Evolutionary conservation across 2,329 filamentous ascomycete species (phyloP).

Genomic region (Penicillium sp.): DNA sequence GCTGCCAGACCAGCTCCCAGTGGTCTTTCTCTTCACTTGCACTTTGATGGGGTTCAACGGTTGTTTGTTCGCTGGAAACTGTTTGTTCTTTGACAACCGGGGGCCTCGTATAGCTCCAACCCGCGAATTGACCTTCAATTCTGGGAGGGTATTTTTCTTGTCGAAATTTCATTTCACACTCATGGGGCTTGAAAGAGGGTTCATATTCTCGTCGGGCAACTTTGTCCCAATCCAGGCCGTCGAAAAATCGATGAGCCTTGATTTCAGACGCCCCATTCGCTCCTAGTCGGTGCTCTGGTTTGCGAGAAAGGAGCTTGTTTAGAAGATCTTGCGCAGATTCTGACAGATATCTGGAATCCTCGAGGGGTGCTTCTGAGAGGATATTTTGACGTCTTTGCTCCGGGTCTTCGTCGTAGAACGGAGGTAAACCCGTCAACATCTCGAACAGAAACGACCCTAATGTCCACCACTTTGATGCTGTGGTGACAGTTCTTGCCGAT

Average conservation of each 20-base stretch:
- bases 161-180: background rate
- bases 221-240: slow-evolving; percentile 14
- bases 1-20: slow-evolving; percentile 1
- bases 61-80: background rate
- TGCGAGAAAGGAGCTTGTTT: slow-evolving; percentile 10
- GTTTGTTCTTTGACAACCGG: background rate
- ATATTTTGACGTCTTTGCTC: slow-evolving; percentile 18
- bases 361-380: slow-evolving; percentile 9
- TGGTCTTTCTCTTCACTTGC: slow-evolving; percentile 1
- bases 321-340: slow-evolving; percentile 1
- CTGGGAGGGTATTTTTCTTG: background rate
- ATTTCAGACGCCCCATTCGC: slow-evolving; percentile 13
- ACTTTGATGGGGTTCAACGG: background rate
- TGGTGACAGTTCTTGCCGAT: slow-evolving; percentile 4
- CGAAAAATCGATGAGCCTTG: slow-evolving; percentile 16
- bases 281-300: slow-evolving; percentile 15
- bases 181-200: slow-evolving; percentile 2
- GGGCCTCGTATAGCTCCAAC: background rate
- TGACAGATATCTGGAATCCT: background rate
- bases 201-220: slow-evolving; percentile 1
- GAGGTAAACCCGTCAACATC: slow-evolving; percentile 16
- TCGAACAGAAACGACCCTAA: slow-evolving; percentile 17
- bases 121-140: background rate
- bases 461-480: slow-evolving; percentile 17
- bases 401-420: slow-evolving; percentile 14